Evolutionary conservation across 495 filamentous ascomycete species (phyloP).

Genomic region (Penicillium cosmopolitanum): DNA sequence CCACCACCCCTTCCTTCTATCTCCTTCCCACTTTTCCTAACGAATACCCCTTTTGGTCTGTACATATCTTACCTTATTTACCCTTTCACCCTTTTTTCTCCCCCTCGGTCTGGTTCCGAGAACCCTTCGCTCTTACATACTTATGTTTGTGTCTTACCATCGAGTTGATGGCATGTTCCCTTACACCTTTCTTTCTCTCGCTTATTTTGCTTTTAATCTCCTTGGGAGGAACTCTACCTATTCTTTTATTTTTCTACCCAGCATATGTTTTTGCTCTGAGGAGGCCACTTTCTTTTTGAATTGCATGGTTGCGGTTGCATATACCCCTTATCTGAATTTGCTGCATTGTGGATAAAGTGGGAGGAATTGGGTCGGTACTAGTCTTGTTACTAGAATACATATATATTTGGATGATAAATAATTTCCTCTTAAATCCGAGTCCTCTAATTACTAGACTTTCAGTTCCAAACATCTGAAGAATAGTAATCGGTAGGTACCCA

Average conservation of each 20-base stretch:
- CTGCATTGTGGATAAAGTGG: slow-evolving; percentile 37
- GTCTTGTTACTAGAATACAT: slow-evolving; percentile 6
- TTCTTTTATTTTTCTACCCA: slow-evolving; percentile 23
- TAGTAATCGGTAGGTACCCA: no score
- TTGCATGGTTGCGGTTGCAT: slow-evolving; percentile 44
- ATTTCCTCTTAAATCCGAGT: no score
- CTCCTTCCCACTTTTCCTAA: slow-evolving; percentile 4
- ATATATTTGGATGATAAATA: neutral
- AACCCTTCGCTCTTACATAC: slow-evolving; percentile 34
- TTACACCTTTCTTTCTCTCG: slow-evolving; percentile 23
- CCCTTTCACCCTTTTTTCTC: slow-evolving; percentile 24
- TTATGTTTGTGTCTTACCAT: slow-evolving; percentile 26
- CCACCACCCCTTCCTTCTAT: slow-evolving; percentile 6
- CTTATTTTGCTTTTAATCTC: slow-evolving; percentile 23
- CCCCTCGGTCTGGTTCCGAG: neutral
- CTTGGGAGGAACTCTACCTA: slow-evolving; percentile 27
- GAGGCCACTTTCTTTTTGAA: slow-evolving; percentile 32
- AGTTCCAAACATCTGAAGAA: no score
- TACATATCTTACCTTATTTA: slow-evolving; percentile 44
- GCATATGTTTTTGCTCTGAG: slow-evolving; percentile 13
- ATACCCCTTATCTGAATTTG: slow-evolving; percentile 46
- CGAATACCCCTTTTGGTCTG: slow-evolving; percentile 23
- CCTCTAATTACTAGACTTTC: no score
- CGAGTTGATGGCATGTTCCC: slow-evolving; percentile 18
- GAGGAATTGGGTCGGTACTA: slow-evolving; percentile 6